phyloP scores from a whole-genome alignment of 495 filamentous ascomycete species.

The Venustampulla echinocandica region DNA sequence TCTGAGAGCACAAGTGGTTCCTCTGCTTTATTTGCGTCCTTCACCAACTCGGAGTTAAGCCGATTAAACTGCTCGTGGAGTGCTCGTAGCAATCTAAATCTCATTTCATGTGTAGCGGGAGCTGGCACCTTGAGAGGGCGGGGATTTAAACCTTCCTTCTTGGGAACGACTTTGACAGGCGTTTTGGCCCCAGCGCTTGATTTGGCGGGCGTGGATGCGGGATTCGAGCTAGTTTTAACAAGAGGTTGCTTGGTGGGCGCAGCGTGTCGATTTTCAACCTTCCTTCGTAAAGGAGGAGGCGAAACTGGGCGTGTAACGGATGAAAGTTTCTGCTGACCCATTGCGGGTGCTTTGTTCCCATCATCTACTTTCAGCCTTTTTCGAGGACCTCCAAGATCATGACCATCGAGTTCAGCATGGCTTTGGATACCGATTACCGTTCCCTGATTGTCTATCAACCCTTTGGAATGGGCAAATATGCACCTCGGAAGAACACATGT shows the following conservation, averaged over 20 bases:
- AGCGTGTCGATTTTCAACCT: background rate
- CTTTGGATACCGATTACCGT: background rate
- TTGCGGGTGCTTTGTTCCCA: background rate
- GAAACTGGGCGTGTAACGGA: conserved; percentile 26
- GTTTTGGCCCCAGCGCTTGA: conserved; percentile 8
- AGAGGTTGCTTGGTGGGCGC: background rate
- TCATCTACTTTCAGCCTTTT: conserved; percentile 16
- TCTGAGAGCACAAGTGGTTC: conserved; percentile 47
- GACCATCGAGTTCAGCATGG: background rate
- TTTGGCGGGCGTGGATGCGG: conserved; percentile 2
- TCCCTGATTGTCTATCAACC: background rate
- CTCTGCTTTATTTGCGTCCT: conserved; percentile 34
- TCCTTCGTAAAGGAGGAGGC: conserved; percentile 32
- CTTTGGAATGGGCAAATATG: conserved; percentile 18
- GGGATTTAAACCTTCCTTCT: conserved; percentile 60
- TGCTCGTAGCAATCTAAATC: conserved; percentile 57
- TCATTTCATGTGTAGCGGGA: conserved; percentile 60
- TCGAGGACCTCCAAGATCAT: conserved; percentile 7
- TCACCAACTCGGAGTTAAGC: conserved; percentile 57
- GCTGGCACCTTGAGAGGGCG: conserved; percentile 57
- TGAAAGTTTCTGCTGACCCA: background rate
- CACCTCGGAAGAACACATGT: conserved; percentile 19
- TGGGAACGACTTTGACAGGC: conserved; percentile 3
- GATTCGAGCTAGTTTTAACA: background rate
- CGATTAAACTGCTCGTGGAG: conserved; percentile 66